Evolutionary conservation across 1,284 basidiomycete species (phyloP).

Genomic region (Cutaneotrichosporon mucoides): DNA sequence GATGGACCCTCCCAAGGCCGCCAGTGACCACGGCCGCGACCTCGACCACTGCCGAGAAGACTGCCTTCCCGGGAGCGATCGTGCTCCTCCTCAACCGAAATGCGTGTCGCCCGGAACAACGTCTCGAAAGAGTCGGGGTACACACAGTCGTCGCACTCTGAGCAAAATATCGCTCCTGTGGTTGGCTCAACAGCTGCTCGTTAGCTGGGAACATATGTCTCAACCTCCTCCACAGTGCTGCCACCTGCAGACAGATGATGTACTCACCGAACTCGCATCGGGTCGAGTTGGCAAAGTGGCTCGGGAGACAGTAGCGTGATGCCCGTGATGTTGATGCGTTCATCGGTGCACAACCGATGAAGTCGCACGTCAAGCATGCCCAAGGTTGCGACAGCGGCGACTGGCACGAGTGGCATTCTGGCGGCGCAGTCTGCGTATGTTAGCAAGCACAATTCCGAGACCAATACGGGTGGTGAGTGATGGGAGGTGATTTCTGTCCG

Average conservation of each 20-base stretch:
- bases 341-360: constrained; percentile 64
- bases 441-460: no score
- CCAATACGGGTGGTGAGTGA: not conserved
- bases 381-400: constrained; percentile 64
- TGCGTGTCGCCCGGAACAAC: constrained; percentile 46
- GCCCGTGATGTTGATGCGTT: constrained; percentile 52
- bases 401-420: constrained; percentile 63
- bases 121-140: constrained; percentile 54
- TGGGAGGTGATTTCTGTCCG: not conserved
- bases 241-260: no score
- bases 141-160: constrained; percentile 59
- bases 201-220: no score
- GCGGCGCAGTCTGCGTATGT: constrained; percentile 46
- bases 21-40: constrained; percentile 32
- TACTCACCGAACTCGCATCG: constrained; percentile 65
- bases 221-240: no score
- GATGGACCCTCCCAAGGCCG: constrained; percentile 27
- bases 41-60: constrained; percentile 51
- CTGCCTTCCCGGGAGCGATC: constrained; percentile 55
- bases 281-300: constrained; percentile 26
- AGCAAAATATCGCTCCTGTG: constrained; percentile 60
- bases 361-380: constrained; percentile 72
- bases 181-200: constrained; percentile 57
- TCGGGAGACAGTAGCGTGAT: constrained; percentile 38
- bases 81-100: constrained; percentile 56